Evolutionary conservation across 768 basidiomycete species (phyloP).

Genomic region (Porphyrellus cyaneotinctus): DNA sequence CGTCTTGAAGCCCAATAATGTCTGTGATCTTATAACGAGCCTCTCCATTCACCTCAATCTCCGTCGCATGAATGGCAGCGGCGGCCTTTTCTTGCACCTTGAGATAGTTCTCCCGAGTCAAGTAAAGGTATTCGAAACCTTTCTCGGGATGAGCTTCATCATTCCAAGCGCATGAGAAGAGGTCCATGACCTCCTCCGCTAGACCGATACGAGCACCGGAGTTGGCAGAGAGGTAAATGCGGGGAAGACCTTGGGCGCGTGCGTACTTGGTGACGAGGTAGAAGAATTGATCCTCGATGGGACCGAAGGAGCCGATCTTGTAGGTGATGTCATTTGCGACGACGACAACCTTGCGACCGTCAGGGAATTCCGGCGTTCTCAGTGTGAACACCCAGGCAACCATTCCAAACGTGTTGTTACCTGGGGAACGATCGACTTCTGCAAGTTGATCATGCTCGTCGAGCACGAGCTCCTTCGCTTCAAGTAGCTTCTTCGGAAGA

Average conservation of each 20-base stretch:
- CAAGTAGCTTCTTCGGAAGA: conserved; percentile 73
- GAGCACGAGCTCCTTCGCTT: conserved; percentile 85
- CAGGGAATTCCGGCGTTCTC: conserved; percentile 86
- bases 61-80: conserved; percentile 71
- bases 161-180: conserved; percentile 93
- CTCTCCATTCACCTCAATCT: conserved; percentile 85
- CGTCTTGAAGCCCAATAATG: conserved; percentile 95
- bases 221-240: conserved; percentile 98
- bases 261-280: conserved; percentile 93
- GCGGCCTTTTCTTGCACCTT: conserved; percentile 85
- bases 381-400: conserved; percentile 96
- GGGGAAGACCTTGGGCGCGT: conserved; percentile 80
- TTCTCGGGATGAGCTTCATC: conserved; percentile 82
- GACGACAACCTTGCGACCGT: conserved; percentile 82
- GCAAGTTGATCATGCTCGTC: conserved; percentile 90
- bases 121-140: conserved; percentile 93
- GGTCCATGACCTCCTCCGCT: conserved; percentile 83
- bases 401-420: conserved; percentile 96
- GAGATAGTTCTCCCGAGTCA: conserved; percentile 87
- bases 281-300: conserved; percentile 94
- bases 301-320: conserved; percentile 98
- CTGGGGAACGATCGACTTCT: conserved; percentile 89
- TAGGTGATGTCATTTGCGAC: conserved; percentile 98
- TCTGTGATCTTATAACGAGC: conserved; percentile 91
- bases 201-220: conserved; percentile 96